Evolutionary conservation across 768 basidiomycete genomes (phyloP).

Genomic region (Lentinula aciculospora): DNA sequence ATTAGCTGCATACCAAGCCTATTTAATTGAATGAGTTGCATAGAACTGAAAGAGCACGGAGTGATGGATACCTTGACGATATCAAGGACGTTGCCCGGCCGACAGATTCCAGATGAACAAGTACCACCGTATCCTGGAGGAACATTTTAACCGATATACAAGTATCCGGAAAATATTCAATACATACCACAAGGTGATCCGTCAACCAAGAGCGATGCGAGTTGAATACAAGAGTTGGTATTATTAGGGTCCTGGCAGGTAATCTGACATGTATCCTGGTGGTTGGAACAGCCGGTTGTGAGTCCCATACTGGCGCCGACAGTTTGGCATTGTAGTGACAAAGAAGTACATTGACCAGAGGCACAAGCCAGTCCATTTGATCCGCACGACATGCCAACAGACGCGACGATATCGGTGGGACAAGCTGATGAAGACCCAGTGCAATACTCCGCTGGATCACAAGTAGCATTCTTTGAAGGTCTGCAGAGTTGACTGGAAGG

Average conservation of each 20-base stretch:
- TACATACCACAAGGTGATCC: slow-evolving; percentile 78
- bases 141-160: slow-evolving; percentile 10
- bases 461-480: slow-evolving; percentile 54
- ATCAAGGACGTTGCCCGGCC: slow-evolving; percentile 49
- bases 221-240: slow-evolving; percentile 56
- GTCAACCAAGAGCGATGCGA: slow-evolving; percentile 69
- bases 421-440: slow-evolving; percentile 71
- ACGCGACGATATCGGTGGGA: slow-evolving; percentile 54
- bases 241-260: slow-evolving; percentile 70
- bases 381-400: slow-evolving; percentile 72
- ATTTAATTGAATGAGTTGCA: slow-evolving; percentile 6
- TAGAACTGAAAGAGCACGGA: background rate
- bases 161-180: slow-evolving; percentile 3
- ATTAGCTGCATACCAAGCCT: slow-evolving; percentile 76
- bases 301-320: slow-evolving; percentile 71
- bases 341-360: slow-evolving; percentile 72
- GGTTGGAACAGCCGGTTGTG: slow-evolving; percentile 57
- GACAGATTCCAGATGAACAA: slow-evolving; percentile 58
- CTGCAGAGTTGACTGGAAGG: slow-evolving; percentile 65
- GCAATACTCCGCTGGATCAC: slow-evolving; percentile 72
- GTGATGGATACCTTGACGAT: slow-evolving; percentile 49
- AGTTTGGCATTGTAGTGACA: slow-evolving; percentile 66
- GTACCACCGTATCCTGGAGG: slow-evolving; percentile 61
- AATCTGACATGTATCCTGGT: slow-evolving; percentile 67
- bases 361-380: slow-evolving; percentile 62